These are phyloP conservation scores for Cadophora gregata DNA, from an alignment of 2,329 filamentous ascomycete genomes.

Conservation along the genomic window DNA sequence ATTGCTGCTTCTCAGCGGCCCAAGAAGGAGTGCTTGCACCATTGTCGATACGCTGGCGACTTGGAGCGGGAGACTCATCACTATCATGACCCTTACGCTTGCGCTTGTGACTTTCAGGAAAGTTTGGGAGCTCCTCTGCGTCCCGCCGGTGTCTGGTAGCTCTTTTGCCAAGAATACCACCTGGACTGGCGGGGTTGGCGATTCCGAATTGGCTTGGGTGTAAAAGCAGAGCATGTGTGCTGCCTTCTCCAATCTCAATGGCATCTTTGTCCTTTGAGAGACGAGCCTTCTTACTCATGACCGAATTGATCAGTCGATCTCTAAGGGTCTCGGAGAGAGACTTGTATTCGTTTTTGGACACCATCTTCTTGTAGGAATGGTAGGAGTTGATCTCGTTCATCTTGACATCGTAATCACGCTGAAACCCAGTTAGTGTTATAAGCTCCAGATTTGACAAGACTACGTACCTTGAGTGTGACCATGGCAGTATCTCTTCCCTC, in stretches of 20 bases:
- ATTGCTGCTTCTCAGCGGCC: slow-evolving; percentile 63
- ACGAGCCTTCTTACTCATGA: slow-evolving; percentile 68
- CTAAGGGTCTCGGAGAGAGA: slow-evolving; percentile 65
- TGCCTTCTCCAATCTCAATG: slow-evolving; percentile 70
- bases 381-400: slow-evolving; percentile 64
- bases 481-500: slow-evolving; percentile 87
- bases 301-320: slow-evolving; percentile 70
- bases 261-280: slow-evolving; percentile 71
- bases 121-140: slow-evolving; percentile 62
- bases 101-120: slow-evolving; percentile 64
- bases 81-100: slow-evolving; percentile 66
- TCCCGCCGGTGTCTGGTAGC: slow-evolving; percentile 65
- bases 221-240: slow-evolving; percentile 59
- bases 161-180: slow-evolving; percentile 67
- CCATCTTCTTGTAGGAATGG: slow-evolving; percentile 65
- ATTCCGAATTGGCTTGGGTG: slow-evolving; percentile 73
- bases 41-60: slow-evolving; percentile 59
- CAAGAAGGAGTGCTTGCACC: slow-evolving; percentile 65
- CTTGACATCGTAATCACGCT: slow-evolving; percentile 70
- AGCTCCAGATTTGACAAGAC: slow-evolving; percentile 6
- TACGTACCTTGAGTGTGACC: slow-evolving; percentile 77
- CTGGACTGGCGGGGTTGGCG: slow-evolving; percentile 67
- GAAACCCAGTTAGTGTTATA: slow-evolving; percentile 34
- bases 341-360: slow-evolving; percentile 66
- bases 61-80: slow-evolving; percentile 66